phyloP scores from a whole-genome alignment of 495 filamentous ascomycete species.

The Achaetomiella virescens region DNA sequence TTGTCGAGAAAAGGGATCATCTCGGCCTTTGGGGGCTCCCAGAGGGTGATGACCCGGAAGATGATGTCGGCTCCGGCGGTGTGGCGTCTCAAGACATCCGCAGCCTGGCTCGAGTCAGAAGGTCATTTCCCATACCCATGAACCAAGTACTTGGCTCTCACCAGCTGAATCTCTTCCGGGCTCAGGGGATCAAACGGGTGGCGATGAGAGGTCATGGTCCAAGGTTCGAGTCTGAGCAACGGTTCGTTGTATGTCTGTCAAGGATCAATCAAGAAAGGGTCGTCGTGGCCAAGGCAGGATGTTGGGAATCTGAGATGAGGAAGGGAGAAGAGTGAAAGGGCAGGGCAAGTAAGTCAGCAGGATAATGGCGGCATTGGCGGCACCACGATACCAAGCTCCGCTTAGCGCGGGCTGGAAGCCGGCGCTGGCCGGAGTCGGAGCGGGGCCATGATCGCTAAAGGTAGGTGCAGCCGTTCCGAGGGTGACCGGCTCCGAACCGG shows the following conservation, averaged over 20 bases:
- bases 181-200: constrained; percentile 9
- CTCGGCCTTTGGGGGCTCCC: constrained; percentile 54
- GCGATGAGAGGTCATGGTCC: neutral
- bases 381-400: no score
- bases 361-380: no score
- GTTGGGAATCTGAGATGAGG: neutral
- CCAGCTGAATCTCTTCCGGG: constrained; percentile 3
- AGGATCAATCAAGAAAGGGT: no score
- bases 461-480: neutral
- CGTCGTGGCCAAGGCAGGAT: neutral
- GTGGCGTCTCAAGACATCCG: constrained; percentile 44
- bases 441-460: constrained; percentile 2
- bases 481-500: neutral
- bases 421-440: constrained; percentile 5
- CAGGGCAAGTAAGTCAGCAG: no score
- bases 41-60: constrained; percentile 57
- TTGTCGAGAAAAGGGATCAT: constrained; percentile 40
- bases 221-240: neutral
- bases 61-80: constrained; percentile 34
- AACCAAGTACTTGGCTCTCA: neutral
- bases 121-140: neutral
- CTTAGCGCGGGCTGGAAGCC: neutral
- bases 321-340: neutral
- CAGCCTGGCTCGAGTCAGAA: constrained; percentile 18
- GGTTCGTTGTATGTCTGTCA: no score